These are phyloP conservation scores for Pseudevernia furfuracea DNA, from an alignment of 495 filamentous ascomycete genomes.

Conservation along the genomic window DNA sequence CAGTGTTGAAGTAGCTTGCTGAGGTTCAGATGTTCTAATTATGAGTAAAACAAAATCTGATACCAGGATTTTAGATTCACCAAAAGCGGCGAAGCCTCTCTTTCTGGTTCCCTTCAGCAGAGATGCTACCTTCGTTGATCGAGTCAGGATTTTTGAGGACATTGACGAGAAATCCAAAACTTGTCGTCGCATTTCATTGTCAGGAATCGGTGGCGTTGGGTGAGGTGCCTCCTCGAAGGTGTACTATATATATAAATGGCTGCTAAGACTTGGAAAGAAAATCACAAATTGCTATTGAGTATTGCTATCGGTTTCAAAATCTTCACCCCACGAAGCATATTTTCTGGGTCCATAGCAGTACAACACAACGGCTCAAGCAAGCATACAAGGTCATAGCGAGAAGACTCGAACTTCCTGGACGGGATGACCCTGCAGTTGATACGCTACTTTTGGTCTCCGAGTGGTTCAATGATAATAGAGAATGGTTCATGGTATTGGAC, in stretches of 20 bases:
- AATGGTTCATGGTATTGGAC: constrained; percentile 47
- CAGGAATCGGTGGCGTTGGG: constrained; percentile 32
- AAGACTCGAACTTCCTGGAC: constrained; percentile 30
- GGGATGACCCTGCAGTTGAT: constrained; percentile 33
- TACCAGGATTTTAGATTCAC: not conserved
- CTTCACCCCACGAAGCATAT: constrained; percentile 28
- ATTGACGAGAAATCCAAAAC: not conserved
- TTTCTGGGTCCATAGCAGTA: constrained; percentile 40
- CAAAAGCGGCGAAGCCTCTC: constrained; percentile 25
- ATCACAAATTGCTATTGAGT: constrained; percentile 37
- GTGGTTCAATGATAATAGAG: constrained; percentile 36
- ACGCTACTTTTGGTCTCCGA: constrained; percentile 32
- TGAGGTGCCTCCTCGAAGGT: not conserved
- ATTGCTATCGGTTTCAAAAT: constrained; percentile 29
- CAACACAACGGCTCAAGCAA: constrained; percentile 31
- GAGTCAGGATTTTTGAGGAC: not conserved
- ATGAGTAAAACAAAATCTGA: no score
- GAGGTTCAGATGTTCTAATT: no score
- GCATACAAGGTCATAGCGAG: constrained; percentile 36
- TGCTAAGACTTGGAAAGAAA: constrained; percentile 22
- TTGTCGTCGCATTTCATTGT: constrained; percentile 23
- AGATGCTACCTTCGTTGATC: constrained; percentile 6
- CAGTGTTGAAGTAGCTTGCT: no score
- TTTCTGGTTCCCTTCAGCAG: constrained; percentile 16
- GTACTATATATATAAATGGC: no score